Evolutionary conservation across 148 eudicot genomes (phyloP).

Genomic region (Pharnaceum exiguum): DNA sequence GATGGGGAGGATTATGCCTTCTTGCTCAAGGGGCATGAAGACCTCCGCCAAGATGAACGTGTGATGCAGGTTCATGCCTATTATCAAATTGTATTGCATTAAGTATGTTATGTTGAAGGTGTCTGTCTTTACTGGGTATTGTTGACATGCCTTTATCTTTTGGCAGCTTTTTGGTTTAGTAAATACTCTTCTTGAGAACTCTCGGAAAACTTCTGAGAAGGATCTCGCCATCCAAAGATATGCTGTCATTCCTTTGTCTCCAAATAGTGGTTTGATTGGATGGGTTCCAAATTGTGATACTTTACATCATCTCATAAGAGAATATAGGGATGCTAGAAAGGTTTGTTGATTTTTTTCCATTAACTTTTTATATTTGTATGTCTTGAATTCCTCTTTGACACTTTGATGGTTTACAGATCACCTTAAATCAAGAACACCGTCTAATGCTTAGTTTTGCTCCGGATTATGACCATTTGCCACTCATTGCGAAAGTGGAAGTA

Average conservation of each 20-base stretch:
- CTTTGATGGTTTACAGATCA: conserved; percentile 51
- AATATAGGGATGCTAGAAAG: conserved; percentile 96
- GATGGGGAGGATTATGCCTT: conserved; percentile 96
- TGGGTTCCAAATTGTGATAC: conserved; percentile 99
- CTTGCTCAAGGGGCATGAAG: conserved; percentile 97
- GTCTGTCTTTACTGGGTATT: neutral
- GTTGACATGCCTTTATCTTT: conserved; percentile 1
- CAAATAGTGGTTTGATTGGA: conserved; percentile 97
- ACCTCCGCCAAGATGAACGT: conserved; percentile 98
- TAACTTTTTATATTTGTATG: neutral
- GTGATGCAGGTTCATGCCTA: conserved; percentile 82
- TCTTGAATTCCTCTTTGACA: conserved; percentile 15
- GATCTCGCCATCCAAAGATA: conserved; percentile 90
- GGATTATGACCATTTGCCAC: conserved; percentile 92
- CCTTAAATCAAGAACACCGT: conserved; percentile 90
- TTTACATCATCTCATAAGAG: conserved; percentile 88
- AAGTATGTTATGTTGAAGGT: neutral
- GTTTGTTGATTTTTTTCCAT: conserved; percentile 30
- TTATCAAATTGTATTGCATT: neutral
- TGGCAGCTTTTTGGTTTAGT: conserved; percentile 94
- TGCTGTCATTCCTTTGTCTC: conserved; percentile 88
- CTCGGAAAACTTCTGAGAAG: conserved; percentile 86
- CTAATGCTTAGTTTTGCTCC: conserved; percentile 89
- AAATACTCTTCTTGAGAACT: conserved; percentile 87
- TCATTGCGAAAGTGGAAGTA: conserved; percentile 90